Evolutionary conservation across 768 basidiomycete genomes (phyloP).

Genomic region (Amanita pseudoporphyria): DNA sequence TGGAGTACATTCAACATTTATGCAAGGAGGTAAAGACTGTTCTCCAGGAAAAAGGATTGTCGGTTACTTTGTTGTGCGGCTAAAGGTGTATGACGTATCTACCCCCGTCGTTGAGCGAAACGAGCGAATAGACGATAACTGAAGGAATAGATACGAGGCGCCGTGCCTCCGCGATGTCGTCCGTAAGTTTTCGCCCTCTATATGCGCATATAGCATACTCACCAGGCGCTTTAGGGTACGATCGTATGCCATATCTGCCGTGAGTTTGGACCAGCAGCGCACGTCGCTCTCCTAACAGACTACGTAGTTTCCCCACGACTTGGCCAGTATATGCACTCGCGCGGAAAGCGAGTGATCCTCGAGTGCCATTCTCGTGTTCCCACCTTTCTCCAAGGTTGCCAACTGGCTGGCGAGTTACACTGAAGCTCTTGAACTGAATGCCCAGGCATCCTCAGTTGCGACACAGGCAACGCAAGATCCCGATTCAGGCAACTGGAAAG

Average conservation of each 20-base stretch:
- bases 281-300: not conserved
- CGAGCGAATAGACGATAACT: constrained; percentile 42
- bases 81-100: constrained; percentile 40
- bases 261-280: constrained; percentile 15
- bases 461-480: constrained; percentile 27
- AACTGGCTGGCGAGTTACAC: constrained; percentile 62
- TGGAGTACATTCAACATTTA: too few species aligned
- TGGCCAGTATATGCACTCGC: constrained; percentile 48
- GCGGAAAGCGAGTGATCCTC: constrained; percentile 25
- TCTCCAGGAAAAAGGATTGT: too few species aligned
- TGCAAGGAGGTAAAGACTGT: too few species aligned
- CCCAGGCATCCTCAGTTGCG: constrained; percentile 47
- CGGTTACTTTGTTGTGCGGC: constrained; percentile 52
- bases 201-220: not conserved
- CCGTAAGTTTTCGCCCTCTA: constrained; percentile 21
- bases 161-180: constrained; percentile 45
- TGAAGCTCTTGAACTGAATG: constrained; percentile 46
- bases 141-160: constrained; percentile 51
- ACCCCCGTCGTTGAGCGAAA: constrained; percentile 49
- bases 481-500: constrained; percentile 32
- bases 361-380: not conserved
- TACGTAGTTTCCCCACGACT: constrained; percentile 40
- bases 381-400: constrained; percentile 32
- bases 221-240: constrained; percentile 26
- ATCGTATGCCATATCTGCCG: constrained; percentile 49